Base-by-base conservation (phyloP, 2,329 filamentous ascomycete species). In the Xylaria multiplex region DNA sequence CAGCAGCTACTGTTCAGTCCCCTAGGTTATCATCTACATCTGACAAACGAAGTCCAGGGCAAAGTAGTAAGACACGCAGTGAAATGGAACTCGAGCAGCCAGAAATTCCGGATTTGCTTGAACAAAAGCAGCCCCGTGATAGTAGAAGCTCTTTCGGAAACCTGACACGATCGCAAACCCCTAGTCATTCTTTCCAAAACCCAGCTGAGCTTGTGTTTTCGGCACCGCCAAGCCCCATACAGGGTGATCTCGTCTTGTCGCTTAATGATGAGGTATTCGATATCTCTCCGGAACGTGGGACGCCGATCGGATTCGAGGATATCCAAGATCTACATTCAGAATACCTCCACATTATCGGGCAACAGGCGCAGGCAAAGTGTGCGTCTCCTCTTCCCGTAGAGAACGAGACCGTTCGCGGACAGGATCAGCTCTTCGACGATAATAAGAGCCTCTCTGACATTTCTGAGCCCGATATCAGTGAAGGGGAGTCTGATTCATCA, bases 381-480 rank as follows among this genome's bases (percentile, higher is more conserved):
- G 59, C 2, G 40, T 66, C 32, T 27, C 69, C 49, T 42, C 67
- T 60, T 54, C 70, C 50, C 6, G 75, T 77, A 16, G 72, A 76
- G 43, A 72, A 73, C 1, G 71, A 71, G n/a, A 80, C 78, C 0
- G 76, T 79, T 6, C 70, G 77, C 8, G 79, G 78, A 6, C 71
- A 77, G 6, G 76, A 79, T 8, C 69, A 74, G 14, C 69, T 79
- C 13, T 80, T 80, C 50, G 77, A 79, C 6, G 60, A 64, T 42
- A 35, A 61, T 24, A 64, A 49, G 40, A 59, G 58, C n/a, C 9
- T 16, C 14, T 58, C 53, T 13, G 58, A 37, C 8, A 6, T n/a
- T n/a, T 46, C 42, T 8, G 66, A 61, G 22, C 43, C 48, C 5
- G 2, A 42, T 22, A 48, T n/a, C 16, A 14, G 24, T 6, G 63